Conservation (phyloP, 345 rosid genomes). For the Citrus medica region DNA sequence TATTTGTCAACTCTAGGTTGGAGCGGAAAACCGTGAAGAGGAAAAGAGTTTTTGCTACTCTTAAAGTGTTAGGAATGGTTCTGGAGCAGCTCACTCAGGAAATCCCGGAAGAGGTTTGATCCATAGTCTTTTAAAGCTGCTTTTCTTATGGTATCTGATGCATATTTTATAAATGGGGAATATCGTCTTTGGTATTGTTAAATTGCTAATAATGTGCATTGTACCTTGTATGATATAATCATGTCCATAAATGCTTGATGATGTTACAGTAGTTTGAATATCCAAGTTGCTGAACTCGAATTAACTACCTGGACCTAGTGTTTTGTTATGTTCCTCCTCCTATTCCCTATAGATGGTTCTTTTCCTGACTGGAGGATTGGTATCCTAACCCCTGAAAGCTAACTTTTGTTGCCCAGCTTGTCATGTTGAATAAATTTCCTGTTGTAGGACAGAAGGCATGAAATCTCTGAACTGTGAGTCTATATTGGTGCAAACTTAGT, state of each 20-base stretch:
- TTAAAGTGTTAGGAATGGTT: constrained; percentile 80
- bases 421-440: background rate
- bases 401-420: background rate
- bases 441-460: background rate
- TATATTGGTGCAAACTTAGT: background rate
- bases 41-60: constrained; percentile 79
- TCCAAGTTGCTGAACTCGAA: background rate
- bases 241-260: background rate
- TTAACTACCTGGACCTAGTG: background rate
- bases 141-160: constrained; percentile 1
- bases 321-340: background rate
- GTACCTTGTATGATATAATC: background rate
- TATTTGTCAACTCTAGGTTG: constrained; percentile 52
- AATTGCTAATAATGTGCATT: background rate
- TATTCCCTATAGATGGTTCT: background rate
- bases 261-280: background rate
- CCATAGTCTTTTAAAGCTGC: background rate
- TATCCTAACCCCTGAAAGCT: background rate
- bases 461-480: background rate
- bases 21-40: constrained; percentile 80
- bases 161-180: background rate
- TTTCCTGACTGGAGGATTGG: background rate
- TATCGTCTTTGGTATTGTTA: background rate
- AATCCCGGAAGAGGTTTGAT: constrained; percentile 82
- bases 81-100: constrained; percentile 77